A percentile compares a stretch with the other conserved stretches of the same genome.
phyloP scores from a whole-genome alignment of 2,329 filamentous ascomycete genomes.

The Arthroderma uncinatum region DNA sequence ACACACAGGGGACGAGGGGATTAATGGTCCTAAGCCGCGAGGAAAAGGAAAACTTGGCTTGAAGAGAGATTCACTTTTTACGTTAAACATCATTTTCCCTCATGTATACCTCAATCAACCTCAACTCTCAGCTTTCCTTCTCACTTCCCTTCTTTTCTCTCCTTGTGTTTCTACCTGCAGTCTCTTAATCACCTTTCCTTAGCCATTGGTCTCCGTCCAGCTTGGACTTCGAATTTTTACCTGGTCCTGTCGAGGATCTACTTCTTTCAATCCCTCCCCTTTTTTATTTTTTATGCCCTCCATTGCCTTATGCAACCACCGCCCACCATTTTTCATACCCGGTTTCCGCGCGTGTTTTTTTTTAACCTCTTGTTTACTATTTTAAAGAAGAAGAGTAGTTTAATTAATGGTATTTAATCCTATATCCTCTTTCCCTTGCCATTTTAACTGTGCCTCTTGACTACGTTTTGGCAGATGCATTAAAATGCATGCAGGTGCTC shows the following conservation, averaged over 20 bases:
- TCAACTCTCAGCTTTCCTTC: not conserved
- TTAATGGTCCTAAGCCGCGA: not conserved
- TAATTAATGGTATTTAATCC: slow-evolving; percentile 7
- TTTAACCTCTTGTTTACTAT: slow-evolving; percentile 4
- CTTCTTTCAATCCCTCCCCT: not conserved
- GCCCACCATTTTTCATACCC: slow-evolving; percentile 4
- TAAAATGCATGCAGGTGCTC: not conserved
- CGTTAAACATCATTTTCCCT: not conserved
- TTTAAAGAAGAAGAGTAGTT: slow-evolving; percentile 5
- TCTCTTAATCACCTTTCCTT: not conserved
- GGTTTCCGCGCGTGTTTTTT: slow-evolving; percentile 5
- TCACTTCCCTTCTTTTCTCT: not conserved
- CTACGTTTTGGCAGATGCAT: not conserved
- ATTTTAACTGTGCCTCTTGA: not conserved
- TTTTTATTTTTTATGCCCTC: slow-evolving; percentile 3
- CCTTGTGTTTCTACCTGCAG: slow-evolving; percentile 1
- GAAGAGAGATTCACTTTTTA: not conserved
- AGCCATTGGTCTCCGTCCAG: not conserved
- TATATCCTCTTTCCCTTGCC: not conserved
- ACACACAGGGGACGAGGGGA: not conserved
- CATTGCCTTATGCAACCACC: slow-evolving; percentile 2
- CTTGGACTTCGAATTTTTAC: not conserved
- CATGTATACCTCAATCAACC: not conserved
- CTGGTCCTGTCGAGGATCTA: not conserved
- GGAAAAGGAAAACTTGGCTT: not conserved